Evolutionary conservation across 140 eudicot genomes (phyloP).

Genomic region (Cichorium intybus): DNA sequence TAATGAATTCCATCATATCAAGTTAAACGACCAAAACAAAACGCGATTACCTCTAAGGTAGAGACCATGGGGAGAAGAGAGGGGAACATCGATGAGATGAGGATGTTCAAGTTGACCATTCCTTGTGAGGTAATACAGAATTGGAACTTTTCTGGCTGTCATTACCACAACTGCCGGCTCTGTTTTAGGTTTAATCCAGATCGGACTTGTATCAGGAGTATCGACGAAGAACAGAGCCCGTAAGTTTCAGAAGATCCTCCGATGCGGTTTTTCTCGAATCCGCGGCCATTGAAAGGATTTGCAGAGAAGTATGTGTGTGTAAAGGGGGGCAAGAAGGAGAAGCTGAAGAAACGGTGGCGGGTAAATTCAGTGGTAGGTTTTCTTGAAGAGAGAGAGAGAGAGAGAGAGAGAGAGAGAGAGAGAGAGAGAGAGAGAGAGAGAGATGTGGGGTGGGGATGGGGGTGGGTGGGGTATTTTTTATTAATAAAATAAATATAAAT

Average conservation of each 20-base stretch:
- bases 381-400: no score
- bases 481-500: no score
- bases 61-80: conserved; percentile 54
- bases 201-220: conserved; percentile 22
- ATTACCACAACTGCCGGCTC: background rate
- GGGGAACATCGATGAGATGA: conserved; percentile 73
- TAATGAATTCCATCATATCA: background rate
- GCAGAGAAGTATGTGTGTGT: conserved; percentile 8
- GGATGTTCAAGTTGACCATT: conserved; percentile 80
- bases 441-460: no score
- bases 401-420: no score
- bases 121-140: conserved; percentile 59
- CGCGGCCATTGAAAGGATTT: conserved; percentile 24
- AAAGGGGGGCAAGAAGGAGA: conserved; percentile 9
- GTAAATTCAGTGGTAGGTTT: conserved; percentile 42
- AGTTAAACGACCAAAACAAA: background rate
- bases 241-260: conserved; percentile 30
- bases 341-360: conserved; percentile 39
- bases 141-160: conserved; percentile 29
- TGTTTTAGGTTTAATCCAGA: conserved; percentile 15
- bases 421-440: no score
- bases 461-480: no score
- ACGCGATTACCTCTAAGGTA: conserved; percentile 56
- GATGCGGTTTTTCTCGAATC: conserved; percentile 32
- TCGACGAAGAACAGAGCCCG: background rate